A percentile compares a stretch with the other conserved stretches of the same genome.
Conservation (phyloP, 2,329 filamentous ascomycete species). For the Verticillium longisporum region DNA sequence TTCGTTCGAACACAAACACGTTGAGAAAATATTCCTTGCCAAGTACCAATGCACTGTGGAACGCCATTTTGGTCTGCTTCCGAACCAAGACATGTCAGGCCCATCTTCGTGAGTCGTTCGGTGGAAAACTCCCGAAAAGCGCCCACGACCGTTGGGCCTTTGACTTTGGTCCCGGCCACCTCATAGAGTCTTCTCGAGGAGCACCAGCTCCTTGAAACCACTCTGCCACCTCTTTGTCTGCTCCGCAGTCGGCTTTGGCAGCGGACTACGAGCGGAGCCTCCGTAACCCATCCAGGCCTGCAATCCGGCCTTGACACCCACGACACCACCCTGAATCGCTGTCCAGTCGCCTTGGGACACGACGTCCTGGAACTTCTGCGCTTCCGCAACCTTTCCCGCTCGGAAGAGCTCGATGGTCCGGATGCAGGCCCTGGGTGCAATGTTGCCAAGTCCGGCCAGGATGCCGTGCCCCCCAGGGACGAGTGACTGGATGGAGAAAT, state of each 20-base stretch:
- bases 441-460: conserved; percentile 66
- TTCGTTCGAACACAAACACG: not conserved
- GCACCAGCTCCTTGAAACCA: conserved; percentile 44
- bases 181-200: conserved; percentile 43
- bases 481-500: conserved; percentile 66
- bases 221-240: conserved; percentile 46
- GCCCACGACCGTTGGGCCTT: not conserved
- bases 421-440: conserved; percentile 59
- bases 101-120: no score
- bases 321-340: conserved; percentile 61
- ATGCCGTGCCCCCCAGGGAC: conserved; percentile 65
- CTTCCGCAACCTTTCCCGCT: conserved; percentile 50
- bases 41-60: not conserved
- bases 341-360: conserved; percentile 64
- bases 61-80: not conserved
- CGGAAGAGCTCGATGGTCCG: conserved; percentile 53
- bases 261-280: conserved; percentile 37
- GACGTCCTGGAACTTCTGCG: conserved; percentile 40
- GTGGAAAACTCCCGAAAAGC: not conserved
- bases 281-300: conserved; percentile 59
- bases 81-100: not conserved
- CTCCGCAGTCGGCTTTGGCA: conserved; percentile 43
- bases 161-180: not conserved
- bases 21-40: not conserved
- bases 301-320: conserved; percentile 61